These are phyloP conservation scores for Parastagonospora nodorum DNA, from an alignment of 2,329 filamentous ascomycete species.

Conservation along the genomic window DNA sequence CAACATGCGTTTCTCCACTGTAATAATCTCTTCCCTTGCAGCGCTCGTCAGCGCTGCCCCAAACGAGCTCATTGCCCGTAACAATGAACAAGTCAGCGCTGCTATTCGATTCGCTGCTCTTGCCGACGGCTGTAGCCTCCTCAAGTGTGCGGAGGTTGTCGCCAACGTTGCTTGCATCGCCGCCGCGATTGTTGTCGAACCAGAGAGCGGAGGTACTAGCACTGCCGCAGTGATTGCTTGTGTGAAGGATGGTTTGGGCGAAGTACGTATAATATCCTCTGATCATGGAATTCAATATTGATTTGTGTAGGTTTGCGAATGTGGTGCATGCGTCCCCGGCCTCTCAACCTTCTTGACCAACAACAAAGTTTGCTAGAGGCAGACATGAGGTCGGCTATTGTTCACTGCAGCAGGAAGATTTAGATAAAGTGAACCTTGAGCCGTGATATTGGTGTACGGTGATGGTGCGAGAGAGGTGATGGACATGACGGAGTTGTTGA, in stretches of 20 bases:
- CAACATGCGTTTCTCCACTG: constrained; percentile 14
- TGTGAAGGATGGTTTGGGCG: not conserved
- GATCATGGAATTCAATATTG: not conserved
- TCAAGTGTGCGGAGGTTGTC: constrained; percentile 10
- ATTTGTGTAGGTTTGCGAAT: constrained; percentile 6
- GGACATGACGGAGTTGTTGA: not conserved
- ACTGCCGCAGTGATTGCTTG: constrained; percentile 1
- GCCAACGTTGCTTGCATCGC: constrained; percentile 8
- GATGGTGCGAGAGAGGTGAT: not conserved
- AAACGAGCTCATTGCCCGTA: constrained; percentile 6
- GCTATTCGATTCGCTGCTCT: constrained; percentile 9
- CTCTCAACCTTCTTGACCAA: constrained; percentile 10
- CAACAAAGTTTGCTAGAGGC: constrained; percentile 6
- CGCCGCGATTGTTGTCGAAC: constrained; percentile 1
- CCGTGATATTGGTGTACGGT: not conserved
- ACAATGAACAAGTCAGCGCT: constrained; percentile 8
- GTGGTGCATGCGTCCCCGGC: constrained; percentile 7
- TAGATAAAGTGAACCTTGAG: not conserved
- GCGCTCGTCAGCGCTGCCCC: constrained; percentile 10
- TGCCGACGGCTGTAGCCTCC: constrained; percentile 8
- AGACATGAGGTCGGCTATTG: not conserved
- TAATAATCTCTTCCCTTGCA: constrained; percentile 8
- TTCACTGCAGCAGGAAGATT: too few relatives aligned
- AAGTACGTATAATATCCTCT: not conserved
- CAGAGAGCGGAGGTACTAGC: constrained; percentile 6